These are phyloP conservation scores for Coccomyxa sp. DNA, from an alignment of 139 green algal species.

Conservation along the genomic window DNA sequence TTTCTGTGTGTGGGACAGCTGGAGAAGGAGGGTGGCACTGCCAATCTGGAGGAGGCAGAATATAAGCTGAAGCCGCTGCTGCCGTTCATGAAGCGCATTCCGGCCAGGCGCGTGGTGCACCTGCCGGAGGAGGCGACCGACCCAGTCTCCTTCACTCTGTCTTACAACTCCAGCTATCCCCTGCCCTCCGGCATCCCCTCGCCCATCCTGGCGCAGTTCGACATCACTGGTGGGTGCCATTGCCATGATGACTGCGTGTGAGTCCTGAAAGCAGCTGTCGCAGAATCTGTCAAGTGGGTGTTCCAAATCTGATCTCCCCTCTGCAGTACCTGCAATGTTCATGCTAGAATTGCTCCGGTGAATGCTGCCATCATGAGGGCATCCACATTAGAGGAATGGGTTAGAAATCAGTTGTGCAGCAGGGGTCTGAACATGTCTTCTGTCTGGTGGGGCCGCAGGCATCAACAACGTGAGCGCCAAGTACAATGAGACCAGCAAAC, in stretches of 20 bases:
- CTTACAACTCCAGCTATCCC: not conserved
- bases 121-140: not conserved
- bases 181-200: not conserved
- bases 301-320: too few relatives aligned
- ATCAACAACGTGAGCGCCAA: slow-evolving; percentile 34
- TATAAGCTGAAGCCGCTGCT: slow-evolving; percentile 35
- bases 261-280: too few relatives aligned
- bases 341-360: too few relatives aligned
- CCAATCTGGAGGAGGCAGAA: slow-evolving; percentile 5
- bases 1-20: not conserved
- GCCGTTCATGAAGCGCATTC: slow-evolving; percentile 37
- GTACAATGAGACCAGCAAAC: slow-evolving; percentile 47
- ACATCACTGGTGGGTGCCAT: not conserved
- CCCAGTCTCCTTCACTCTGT: slow-evolving; percentile 10
- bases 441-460: slow-evolving; percentile 21
- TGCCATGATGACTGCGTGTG: not conserved
- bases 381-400: too few relatives aligned
- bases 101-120: slow-evolving; percentile 56
- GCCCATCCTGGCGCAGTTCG: not conserved
- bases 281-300: too few relatives aligned
- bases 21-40: slow-evolving; percentile 12
- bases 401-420: too few relatives aligned
- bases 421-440: too few relatives aligned
- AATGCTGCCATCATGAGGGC: too few relatives aligned
- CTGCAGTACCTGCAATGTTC: too few relatives aligned